These are phyloP conservation scores for Eucalyptus victrix DNA, from an alignment of 345 rosid genomes.

Conservation along the genomic window DNA sequence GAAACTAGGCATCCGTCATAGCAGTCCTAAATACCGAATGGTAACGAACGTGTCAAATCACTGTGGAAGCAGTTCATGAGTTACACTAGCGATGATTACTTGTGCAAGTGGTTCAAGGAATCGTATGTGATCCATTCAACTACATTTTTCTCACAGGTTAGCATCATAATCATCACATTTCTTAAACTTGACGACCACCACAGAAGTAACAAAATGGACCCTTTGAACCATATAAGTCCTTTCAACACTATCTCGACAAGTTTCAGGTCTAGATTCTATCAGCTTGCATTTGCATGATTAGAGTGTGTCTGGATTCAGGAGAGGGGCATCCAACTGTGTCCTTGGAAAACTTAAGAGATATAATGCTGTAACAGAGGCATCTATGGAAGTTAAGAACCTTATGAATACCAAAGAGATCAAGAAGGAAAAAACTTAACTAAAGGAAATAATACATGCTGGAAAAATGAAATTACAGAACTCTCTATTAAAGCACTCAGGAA, in stretches of 20 bases:
- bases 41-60: neutral
- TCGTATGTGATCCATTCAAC: neutral
- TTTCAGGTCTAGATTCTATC: neutral
- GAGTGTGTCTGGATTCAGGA: neutral
- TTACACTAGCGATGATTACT: neutral
- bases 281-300: neutral
- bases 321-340: neutral
- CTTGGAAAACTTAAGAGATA: neutral
- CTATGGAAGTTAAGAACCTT: neutral
- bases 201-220: neutral
- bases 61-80: neutral
- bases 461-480: neutral
- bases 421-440: neutral
- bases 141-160: neutral
- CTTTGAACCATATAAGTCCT: neutral
- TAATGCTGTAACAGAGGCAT: neutral
- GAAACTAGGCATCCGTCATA: neutral
- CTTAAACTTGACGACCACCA: neutral
- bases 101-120: neutral
- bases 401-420: neutral
- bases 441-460: neutral
- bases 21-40: neutral
- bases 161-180: neutral
- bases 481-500: neutral
- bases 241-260: neutral